These are phyloP conservation scores for Amphibolis antarctica DNA, from an alignment of 106 monocot genomes.

Conservation along the genomic window DNA sequence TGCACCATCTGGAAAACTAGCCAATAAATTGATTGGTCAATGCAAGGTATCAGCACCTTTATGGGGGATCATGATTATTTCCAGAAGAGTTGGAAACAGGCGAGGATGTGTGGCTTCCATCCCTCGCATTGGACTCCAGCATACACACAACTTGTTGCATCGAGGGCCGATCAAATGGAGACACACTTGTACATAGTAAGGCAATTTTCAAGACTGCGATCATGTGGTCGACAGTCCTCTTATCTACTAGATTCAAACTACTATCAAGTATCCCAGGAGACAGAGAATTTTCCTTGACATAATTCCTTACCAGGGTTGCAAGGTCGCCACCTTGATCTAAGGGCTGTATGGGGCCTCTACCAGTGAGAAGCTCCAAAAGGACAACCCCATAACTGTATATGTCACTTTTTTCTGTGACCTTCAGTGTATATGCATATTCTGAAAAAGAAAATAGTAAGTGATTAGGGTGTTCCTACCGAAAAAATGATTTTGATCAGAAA, in stretches of 20 bases:
- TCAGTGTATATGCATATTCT: constrained; percentile 99
- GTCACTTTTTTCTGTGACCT: constrained; percentile 90
- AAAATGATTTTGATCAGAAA: too few species aligned
- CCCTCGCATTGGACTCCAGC: constrained; percentile 89
- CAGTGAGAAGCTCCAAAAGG: constrained; percentile 78
- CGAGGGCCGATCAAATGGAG: constrained; percentile 71
- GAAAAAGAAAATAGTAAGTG: neutral
- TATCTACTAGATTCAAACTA: constrained; percentile 42
- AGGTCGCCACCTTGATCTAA: constrained; percentile 83
- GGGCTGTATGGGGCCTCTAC: constrained; percentile 77
- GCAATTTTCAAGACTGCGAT: constrained; percentile 83
- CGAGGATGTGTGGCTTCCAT: too few species aligned
- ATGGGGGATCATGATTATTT: too few species aligned
- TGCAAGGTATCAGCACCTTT: too few species aligned
- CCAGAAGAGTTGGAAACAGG: too few species aligned
- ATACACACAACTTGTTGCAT: constrained; percentile 81
- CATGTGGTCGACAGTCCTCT: constrained; percentile 54
- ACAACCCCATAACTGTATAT: constrained; percentile 94
- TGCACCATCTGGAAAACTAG: too few species aligned
- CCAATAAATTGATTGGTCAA: too few species aligned
- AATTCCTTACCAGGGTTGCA: constrained; percentile 71
- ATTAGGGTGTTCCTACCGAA: too few species aligned
- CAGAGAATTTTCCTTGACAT: constrained; percentile 47
- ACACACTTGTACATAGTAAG: constrained; percentile 69
- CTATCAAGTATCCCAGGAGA: constrained; percentile 43